A percentile compares a stretch with the other conserved stretches of the same genome.
These are phyloP conservation scores for Pyrenula massariospora DNA, from an alignment of 495 filamentous ascomycete genomes.

Conservation along the genomic window DNA sequence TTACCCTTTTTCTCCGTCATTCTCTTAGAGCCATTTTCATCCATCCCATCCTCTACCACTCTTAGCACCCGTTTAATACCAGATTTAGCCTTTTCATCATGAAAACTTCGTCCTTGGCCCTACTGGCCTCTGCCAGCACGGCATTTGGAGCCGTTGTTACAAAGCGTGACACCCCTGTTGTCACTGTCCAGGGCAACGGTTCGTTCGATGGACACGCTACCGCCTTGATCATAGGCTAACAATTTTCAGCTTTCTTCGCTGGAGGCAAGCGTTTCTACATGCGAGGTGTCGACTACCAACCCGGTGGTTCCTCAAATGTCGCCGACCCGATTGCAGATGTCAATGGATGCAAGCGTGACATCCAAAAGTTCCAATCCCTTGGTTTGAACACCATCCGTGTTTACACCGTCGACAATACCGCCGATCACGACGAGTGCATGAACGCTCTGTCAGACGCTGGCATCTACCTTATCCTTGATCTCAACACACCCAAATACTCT, in stretches of 20 bases:
- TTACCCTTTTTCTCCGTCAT: not conserved
- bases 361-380: slow-evolving; percentile 69
- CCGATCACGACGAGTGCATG: slow-evolving; percentile 80
- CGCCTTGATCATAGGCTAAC: slow-evolving; percentile 10
- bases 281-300: slow-evolving; percentile 91
- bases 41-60: not conserved
- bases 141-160: slow-evolving; percentile 6
- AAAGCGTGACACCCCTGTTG: slow-evolving; percentile 14
- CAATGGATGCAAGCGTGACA: slow-evolving; percentile 66
- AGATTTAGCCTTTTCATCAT: slow-evolving; percentile 3
- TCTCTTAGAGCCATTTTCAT: not conserved
- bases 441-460: slow-evolving; percentile 64
- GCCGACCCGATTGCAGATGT: slow-evolving; percentile 69
- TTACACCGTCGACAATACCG: slow-evolving; percentile 85
- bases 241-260: slow-evolving; percentile 65
- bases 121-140: slow-evolving; percentile 10
- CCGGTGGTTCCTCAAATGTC: slow-evolving; percentile 71
- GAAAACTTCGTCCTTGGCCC: slow-evolving; percentile 11
- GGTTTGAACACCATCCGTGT: slow-evolving; percentile 87
- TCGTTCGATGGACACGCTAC: slow-evolving; percentile 1
- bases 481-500: slow-evolving; percentile 68
- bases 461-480: slow-evolving; percentile 85
- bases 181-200: slow-evolving; percentile 37
- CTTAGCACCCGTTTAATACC: not conserved
- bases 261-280: slow-evolving; percentile 81